These are phyloP conservation scores for Lophium mytilinum DNA, from an alignment of 495 filamentous ascomycete species.

Conservation along the genomic window DNA sequence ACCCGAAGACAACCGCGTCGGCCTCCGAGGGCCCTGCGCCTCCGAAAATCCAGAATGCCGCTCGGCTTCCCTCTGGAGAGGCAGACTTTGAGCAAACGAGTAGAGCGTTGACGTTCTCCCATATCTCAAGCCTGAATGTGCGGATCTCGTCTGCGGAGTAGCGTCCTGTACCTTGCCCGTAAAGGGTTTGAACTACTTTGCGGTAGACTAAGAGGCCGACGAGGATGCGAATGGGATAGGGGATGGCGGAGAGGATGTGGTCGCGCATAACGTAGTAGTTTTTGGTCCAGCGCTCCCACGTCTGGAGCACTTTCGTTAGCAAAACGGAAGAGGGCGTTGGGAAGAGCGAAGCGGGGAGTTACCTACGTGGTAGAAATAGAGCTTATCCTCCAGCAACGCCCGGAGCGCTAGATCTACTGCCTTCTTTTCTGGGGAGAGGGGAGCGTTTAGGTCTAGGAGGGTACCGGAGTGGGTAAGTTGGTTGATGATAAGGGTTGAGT, in stretches of 20 bases:
- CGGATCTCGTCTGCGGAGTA: slow-evolving; percentile 43
- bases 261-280: slow-evolving; percentile 58
- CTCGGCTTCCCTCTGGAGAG: slow-evolving; percentile 5
- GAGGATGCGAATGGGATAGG: slow-evolving; percentile 45
- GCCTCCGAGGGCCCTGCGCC: slow-evolving; percentile 47
- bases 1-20: slow-evolving; percentile 50
- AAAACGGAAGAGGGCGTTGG: neutral
- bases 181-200: slow-evolving; percentile 33
- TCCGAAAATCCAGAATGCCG: slow-evolving; percentile 51
- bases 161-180: slow-evolving; percentile 50
- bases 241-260: slow-evolving; percentile 39
- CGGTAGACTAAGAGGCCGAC: slow-evolving; percentile 48
- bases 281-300: slow-evolving; percentile 45
- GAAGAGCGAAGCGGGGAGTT: neutral
- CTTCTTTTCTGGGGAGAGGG: slow-evolving; percentile 31
- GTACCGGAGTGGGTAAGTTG: slow-evolving; percentile 36
- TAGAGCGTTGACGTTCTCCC: slow-evolving; percentile 42
- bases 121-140: slow-evolving; percentile 42
- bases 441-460: slow-evolving; percentile 42
- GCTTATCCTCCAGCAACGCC: slow-evolving; percentile 53
- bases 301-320: slow-evolving; percentile 30
- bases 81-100: slow-evolving; percentile 4
- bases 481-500: slow-evolving; percentile 49
- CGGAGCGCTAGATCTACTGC: slow-evolving; percentile 44
- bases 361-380: slow-evolving; percentile 47